Percentiles rank a stretch among this genome's conserved stretches.
Evolutionary conservation across 768 basidiomycete genomes (phyloP).

Genomic region (Phylloporus rhodoxanthus): DNA sequence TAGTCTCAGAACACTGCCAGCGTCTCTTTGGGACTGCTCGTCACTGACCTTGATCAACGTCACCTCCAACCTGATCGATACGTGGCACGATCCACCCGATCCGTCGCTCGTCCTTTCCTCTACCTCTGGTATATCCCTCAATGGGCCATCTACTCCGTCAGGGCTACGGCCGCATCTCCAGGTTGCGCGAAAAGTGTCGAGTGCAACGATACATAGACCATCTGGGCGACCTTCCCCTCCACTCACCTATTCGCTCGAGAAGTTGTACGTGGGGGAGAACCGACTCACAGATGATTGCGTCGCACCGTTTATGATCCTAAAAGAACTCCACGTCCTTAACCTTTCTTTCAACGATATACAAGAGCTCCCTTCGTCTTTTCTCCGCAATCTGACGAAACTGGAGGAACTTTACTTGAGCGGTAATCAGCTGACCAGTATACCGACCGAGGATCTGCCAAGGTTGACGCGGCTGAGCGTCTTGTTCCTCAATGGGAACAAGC

Average conservation of each 20-base stretch:
- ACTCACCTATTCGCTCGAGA: conserved; percentile 65
- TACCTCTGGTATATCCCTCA: conserved; percentile 19
- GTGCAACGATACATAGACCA: conserved; percentile 27
- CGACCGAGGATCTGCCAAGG: conserved; percentile 79
- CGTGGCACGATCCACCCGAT: conserved; percentile 62
- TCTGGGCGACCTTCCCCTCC: conserved; percentile 39
- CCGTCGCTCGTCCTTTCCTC: conserved; percentile 24
- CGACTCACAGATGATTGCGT: conserved; percentile 74
- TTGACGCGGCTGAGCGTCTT: conserved; percentile 65
- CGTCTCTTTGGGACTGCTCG: conserved; percentile 77
- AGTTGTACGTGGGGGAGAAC: conserved; percentile 89
- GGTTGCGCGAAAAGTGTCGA: conserved; percentile 32
- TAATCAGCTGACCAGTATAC: conserved; percentile 87
- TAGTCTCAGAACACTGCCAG: conserved; percentile 70
- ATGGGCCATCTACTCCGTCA: conserved; percentile 12
- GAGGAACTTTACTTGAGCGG: conserved; percentile 91
- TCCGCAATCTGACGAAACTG: conserved; percentile 62
- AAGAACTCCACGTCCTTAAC: conserved; percentile 77
- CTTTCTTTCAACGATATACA: conserved; percentile 93
- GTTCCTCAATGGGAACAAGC: conserved; percentile 89
- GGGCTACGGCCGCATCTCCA: conserved; percentile 16
- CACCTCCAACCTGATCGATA: conserved; percentile 78
- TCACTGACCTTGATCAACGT: conserved; percentile 70
- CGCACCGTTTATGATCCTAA: conserved; percentile 66
- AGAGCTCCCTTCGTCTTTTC: conserved; percentile 75